phyloP scores from a whole-genome alignment of 352 stramenopile species.

The Globisporangium parvum region DNA sequence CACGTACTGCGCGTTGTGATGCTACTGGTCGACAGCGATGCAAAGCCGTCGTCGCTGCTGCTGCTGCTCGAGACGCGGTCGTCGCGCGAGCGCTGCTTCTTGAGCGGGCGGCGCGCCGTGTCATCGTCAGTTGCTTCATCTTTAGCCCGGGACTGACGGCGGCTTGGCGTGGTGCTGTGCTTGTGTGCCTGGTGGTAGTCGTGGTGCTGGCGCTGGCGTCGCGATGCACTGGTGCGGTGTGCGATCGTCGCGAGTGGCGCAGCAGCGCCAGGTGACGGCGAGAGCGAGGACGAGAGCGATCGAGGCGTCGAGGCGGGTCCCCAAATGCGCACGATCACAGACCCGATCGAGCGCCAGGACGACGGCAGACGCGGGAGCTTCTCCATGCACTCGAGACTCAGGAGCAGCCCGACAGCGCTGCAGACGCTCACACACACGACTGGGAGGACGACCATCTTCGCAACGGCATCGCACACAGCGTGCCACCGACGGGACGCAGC shows the following conservation, averaged over 20 bases:
- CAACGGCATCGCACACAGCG: conserved; percentile 27
- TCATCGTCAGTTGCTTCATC: conserved; percentile 12
- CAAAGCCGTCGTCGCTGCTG: background rate
- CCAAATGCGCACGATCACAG: conserved; percentile 5
- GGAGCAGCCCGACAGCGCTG: conserved; percentile 38
- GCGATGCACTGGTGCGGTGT: background rate
- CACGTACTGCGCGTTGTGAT: background rate
- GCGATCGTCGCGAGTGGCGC: background rate
- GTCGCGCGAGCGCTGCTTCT: conserved; percentile 26
- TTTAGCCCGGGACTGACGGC: background rate
- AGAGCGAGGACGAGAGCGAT: background rate
- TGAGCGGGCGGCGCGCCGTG: conserved; percentile 23
- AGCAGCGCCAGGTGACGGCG: background rate
- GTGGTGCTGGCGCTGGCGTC: background rate
- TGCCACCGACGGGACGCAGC: conserved; percentile 6
- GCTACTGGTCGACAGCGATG: background rate
- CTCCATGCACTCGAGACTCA: conserved; percentile 61
- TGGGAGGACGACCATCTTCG: conserved; percentile 53
- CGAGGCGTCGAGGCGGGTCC: conserved; percentile 12
- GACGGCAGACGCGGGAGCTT: conserved; percentile 21
- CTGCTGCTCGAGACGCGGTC: background rate
- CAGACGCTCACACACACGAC: conserved; percentile 61
- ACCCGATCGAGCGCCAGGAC: conserved; percentile 3
- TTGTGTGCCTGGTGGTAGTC: conserved; percentile 1
- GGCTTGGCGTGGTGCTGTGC: background rate